A percentile compares a stretch with the other conserved stretches of the same genome.
Conservation (phyloP, 371 early-diverging fungal species). For the Mucor piriformis region DNA sequence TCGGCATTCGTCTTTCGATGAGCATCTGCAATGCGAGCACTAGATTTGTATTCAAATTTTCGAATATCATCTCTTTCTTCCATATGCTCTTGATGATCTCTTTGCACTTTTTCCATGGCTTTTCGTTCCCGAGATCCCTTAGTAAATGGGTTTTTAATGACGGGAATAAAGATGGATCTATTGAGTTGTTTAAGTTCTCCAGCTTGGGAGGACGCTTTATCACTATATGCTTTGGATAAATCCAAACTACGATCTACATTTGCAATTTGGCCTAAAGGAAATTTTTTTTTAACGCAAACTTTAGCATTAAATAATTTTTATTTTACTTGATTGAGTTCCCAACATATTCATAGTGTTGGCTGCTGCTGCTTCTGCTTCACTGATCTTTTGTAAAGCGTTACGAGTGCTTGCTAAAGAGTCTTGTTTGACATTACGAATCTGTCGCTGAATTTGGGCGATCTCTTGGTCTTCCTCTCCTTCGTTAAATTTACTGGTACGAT, state of each 20-base stretch:
- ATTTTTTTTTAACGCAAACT: slow-evolving; percentile 31
- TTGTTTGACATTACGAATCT: slow-evolving; percentile 70
- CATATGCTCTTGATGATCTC: slow-evolving; percentile 51
- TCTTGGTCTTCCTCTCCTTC: slow-evolving; percentile 69
- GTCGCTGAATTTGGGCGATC: slow-evolving; percentile 57
- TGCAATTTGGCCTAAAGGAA: slow-evolving; percentile 53
- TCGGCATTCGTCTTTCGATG: slow-evolving; percentile 49
- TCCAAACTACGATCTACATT: slow-evolving; percentile 75
- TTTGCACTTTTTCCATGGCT: slow-evolving; percentile 52
- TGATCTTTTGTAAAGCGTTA: slow-evolving; percentile 64
- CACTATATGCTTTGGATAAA: slow-evolving; percentile 70
- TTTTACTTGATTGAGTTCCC: slow-evolving; percentile 63
- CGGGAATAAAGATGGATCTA: slow-evolving; percentile 76
- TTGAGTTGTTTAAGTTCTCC: slow-evolving; percentile 78
- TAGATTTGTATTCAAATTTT: slow-evolving; percentile 46
- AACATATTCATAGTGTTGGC: slow-evolving; percentile 69
- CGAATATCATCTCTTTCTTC: slow-evolving; percentile 43
- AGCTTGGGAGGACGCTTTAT: slow-evolving; percentile 72
- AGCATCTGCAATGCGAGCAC: slow-evolving; percentile 54
- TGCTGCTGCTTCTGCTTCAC: slow-evolving; percentile 69
- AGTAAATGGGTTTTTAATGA: slow-evolving; percentile 66
- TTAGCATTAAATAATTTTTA: too few relatives aligned
- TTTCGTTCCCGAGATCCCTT: slow-evolving; percentile 58
- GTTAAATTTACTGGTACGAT: slow-evolving; percentile 8
- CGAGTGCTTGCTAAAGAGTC: slow-evolving; percentile 77